Percentiles rank a stretch among this genome's conserved stretches.
These are phyloP conservation scores for Mucor piriformis DNA, from an alignment of 371 early-diverging fungal species.

Conservation along the genomic window DNA sequence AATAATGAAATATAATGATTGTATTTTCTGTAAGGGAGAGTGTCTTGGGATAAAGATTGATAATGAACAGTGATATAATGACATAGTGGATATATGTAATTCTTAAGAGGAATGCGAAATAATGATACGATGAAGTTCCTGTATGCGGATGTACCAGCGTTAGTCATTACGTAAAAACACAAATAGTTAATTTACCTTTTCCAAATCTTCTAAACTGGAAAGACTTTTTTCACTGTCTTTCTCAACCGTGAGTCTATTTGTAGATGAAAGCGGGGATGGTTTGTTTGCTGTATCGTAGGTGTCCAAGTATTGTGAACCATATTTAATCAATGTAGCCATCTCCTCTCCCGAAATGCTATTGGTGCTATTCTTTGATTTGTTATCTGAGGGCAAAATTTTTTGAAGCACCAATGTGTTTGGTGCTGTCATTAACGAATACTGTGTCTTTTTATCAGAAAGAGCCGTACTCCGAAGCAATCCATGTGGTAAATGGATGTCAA, in stretches of 20 bases:
- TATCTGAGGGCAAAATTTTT: constrained; percentile 12
- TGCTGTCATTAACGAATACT: constrained; percentile 34
- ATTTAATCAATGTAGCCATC: constrained; percentile 18
- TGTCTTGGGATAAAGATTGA: no score
- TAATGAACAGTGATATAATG: not conserved
- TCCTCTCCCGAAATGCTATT: constrained; percentile 23
- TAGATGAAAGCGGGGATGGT: not conserved
- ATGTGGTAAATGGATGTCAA: constrained; percentile 40
- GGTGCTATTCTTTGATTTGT: not conserved
- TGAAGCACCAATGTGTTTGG: constrained; percentile 22
- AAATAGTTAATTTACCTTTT: constrained; percentile 22
- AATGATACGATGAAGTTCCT: constrained; percentile 25
- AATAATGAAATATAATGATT: no score
- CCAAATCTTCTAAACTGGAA: constrained; percentile 30
- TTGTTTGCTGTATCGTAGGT: constrained; percentile 22
- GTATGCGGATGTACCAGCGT: not conserved
- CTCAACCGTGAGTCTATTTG: constrained; percentile 4
- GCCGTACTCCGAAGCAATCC: constrained; percentile 35
- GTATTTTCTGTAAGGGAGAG: no score
- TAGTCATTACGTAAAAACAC: no score
- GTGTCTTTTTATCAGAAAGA: constrained; percentile 29
- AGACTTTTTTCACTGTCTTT: constrained; percentile 15
- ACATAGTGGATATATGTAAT: not conserved
- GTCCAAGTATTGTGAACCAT: constrained; percentile 26
- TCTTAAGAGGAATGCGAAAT: constrained; percentile 10